A percentile compares a stretch with the other conserved stretches of the same genome.
Evolutionary conservation across 2,329 filamentous ascomycete species (phyloP).

Genomic region (Alternaria sp.): DNA sequence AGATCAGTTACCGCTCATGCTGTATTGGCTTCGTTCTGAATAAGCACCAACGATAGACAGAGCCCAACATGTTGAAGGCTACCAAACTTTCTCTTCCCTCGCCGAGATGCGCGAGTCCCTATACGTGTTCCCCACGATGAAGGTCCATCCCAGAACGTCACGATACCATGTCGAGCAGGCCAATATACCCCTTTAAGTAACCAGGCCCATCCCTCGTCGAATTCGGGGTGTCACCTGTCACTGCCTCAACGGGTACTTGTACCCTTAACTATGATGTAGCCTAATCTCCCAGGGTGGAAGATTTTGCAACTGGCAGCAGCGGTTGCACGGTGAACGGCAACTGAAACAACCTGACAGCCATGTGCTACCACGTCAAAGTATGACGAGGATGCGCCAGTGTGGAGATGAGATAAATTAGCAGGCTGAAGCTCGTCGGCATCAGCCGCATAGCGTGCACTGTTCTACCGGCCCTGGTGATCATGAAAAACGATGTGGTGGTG

Average conservation of each 20-base stretch:
- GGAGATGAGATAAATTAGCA: conserved; percentile 1
- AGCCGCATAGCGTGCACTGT: conserved; percentile 8
- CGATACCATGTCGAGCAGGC: conserved; percentile 1
- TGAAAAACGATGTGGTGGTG: conserved; percentile 5
- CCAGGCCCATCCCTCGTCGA: conserved; percentile 22
- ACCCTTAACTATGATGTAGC: conserved; percentile 1
- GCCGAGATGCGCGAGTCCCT: not conserved
- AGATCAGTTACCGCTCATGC: not conserved
- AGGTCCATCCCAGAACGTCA: not conserved
- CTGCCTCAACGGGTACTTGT: conserved; percentile 13
- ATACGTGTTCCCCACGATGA: conserved; percentile 1
- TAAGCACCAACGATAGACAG: not conserved
- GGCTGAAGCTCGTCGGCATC: not conserved
- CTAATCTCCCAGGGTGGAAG: not conserved
- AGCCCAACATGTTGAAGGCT: conserved; percentile 1
- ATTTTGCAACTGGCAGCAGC: not conserved
- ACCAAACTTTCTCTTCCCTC: not conserved
- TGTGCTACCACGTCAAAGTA: not conserved
- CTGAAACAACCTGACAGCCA: not conserved
- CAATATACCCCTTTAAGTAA: conserved; percentile 34
- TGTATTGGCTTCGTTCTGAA: not conserved
- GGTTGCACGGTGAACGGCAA: not conserved
- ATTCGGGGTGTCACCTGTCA: conserved; percentile 33
- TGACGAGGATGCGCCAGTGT: conserved; percentile 5
- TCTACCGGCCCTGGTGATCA: not conserved